Percentiles rank a stretch among this genome's conserved stretches.
phyloP scores from a whole-genome alignment of 331 rosid species.

The Erythrophleum ivorense region DNA sequence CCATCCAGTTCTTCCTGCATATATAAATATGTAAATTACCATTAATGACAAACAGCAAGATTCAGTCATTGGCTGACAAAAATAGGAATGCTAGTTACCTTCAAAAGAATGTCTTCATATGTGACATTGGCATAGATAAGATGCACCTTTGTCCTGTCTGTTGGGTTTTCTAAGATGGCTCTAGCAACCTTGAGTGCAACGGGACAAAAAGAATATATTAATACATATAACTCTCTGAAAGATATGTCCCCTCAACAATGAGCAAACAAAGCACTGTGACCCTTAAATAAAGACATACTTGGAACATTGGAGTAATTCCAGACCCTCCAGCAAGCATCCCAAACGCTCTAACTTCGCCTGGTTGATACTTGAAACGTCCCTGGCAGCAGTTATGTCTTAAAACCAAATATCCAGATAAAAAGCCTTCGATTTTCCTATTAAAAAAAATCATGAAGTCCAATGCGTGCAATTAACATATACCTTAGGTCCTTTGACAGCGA shows the following conservation, averaged over 20 bases:
- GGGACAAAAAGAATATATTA: conserved; percentile 26
- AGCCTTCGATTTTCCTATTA: neutral
- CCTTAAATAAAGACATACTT: conserved; percentile 55
- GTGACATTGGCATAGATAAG: conserved; percentile 96
- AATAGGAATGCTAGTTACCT: conserved; percentile 54
- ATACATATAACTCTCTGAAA: neutral
- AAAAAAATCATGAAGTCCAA: neutral
- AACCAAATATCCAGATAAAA: conserved; percentile 19
- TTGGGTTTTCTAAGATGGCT: conserved; percentile 89
- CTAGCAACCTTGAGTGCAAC: conserved; percentile 74
- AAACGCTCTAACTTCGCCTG: conserved; percentile 90
- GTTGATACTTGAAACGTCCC: conserved; percentile 97
- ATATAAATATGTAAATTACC: conserved; percentile 24
- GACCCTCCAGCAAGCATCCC: conserved; percentile 99
- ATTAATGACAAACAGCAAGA: conserved; percentile 16
- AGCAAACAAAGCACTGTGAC: conserved; percentile 15
- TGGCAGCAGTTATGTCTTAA: conserved; percentile 44
- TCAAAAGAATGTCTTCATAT: conserved; percentile 84
- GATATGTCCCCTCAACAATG: conserved; percentile 21
- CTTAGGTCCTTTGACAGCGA: conserved; percentile 97
- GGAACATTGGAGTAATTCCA: conserved; percentile 99
- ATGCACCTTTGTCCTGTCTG: conserved; percentile 87
- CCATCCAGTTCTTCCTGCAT: conserved; percentile 89
- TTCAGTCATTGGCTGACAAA: conserved; percentile 4
- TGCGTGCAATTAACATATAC: conserved; percentile 45